Evolutionary conservation across 108 stramenopile genomes (phyloP).

Genomic region (Cyclostephanos invisitatus): DNA sequence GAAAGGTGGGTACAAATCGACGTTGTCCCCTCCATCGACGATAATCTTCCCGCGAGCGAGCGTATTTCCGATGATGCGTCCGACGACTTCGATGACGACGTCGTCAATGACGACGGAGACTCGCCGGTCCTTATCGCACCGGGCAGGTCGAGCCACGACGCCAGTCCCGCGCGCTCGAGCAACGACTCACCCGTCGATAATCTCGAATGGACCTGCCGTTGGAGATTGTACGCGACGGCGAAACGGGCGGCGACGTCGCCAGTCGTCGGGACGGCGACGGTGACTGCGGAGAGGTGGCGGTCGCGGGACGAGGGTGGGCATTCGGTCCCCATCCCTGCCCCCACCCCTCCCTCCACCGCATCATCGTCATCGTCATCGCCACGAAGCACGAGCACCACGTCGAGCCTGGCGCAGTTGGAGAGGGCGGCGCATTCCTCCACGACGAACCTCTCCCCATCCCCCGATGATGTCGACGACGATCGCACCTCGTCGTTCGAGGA

Average conservation of each 20-base stretch:
- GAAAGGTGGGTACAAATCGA: slow-evolving; percentile 51
- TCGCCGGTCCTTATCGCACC: slow-evolving; percentile 9
- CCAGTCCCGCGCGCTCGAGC: slow-evolving; percentile 30
- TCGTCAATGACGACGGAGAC: background rate
- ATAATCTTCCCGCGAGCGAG: slow-evolving; percentile 21
- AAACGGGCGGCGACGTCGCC: slow-evolving; percentile 27
- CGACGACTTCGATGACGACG: slow-evolving; percentile 3
- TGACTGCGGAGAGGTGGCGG: too few relatives aligned
- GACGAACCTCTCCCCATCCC: slow-evolving; percentile 1
- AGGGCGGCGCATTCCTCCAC: slow-evolving; percentile 64
- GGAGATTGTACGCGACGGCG: slow-evolving; percentile 38
- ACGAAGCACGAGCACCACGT: slow-evolving; percentile 48
- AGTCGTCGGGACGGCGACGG: background rate
- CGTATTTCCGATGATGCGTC: slow-evolving; percentile 15
- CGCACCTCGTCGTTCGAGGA: too few relatives aligned
- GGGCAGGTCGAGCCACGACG: slow-evolving; percentile 52
- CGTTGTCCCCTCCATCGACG: slow-evolving; percentile 24
- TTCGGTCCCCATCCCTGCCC: too few relatives aligned
- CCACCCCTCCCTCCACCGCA: too few relatives aligned
- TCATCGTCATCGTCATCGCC: background rate
- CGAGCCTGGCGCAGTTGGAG: slow-evolving; percentile 81
- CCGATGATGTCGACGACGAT: background rate
- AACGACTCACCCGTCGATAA: slow-evolving; percentile 29
- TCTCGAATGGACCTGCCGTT: slow-evolving; percentile 24
- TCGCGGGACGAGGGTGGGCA: too few relatives aligned